Evolutionary conservation across 2,329 filamentous ascomycete genomes (phyloP), one percentile per base, ranked within the genome.

Genomic region (Akanthomyces uredinophilus): DNA sequence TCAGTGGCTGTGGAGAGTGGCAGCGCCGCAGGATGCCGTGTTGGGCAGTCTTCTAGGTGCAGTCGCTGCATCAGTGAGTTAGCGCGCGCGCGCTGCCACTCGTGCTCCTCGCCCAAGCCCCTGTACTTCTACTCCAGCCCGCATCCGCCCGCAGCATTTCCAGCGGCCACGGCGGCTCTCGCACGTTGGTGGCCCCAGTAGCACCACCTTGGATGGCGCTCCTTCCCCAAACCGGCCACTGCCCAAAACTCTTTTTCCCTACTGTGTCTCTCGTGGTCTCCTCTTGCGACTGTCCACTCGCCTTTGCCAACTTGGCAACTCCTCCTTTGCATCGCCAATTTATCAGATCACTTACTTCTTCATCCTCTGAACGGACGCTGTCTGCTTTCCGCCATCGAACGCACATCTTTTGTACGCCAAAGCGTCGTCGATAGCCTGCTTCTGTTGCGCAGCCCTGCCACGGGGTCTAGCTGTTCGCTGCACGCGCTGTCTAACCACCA

Each of bases 181-280:
- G 57, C 57, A 60, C 14, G n/a, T 29, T 32, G 27, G 11, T 11
- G 39, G 35, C 53, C 24, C 47, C 50, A 53, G 29, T 29, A 39
- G 50, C 50, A 53, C 50, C 57, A 51, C 57, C 35, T 50, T 52
- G n/a, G 50, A 24, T 46, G 58, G 29, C 58, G 50, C 39, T 60
- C 58, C 32, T 60, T 60, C 50, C 58, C 58, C 27, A 47, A 60
- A 60, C 49, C 50, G 50, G 58, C 41, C 50, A 50, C 39, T 13
- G 39, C 24, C 39, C 49, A 54, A 60, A 60, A 60, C 58, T 54
- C 58, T 60, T 60, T 54, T 60, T 54, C 32, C 32, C 32, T 35
- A 35, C 32, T 35, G 32, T 35, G 32, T 20, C 29, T 20, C 46
- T 60, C n/a, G n/a, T 44, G 46, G 46, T 20, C 54, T 37, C 44